A percentile compares a stretch with the other conserved stretches of the same genome.
Conservation (phyloP, 495 filamentous ascomycete genomes). For the Talaromyces thailandensis region DNA sequence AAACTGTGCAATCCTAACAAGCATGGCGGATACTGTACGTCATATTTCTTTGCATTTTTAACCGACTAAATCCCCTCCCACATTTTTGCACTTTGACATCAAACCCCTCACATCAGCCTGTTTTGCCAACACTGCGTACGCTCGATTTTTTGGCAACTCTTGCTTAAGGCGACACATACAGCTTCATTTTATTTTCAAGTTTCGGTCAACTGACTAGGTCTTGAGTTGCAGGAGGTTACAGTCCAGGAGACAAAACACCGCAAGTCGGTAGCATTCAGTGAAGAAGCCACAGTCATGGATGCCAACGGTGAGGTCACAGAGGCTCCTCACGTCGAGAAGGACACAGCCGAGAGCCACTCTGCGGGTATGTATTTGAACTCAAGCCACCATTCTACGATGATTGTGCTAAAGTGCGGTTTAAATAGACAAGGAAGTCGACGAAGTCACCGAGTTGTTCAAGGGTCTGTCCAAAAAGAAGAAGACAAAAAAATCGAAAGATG, state of each 20-base stretch:
- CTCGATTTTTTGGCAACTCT: neutral
- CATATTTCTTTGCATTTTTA: conserved; percentile 24
- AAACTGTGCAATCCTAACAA: neutral
- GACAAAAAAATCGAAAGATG: conserved; percentile 53
- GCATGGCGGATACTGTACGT: conserved; percentile 46
- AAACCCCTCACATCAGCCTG: neutral
- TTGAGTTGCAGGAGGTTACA: conserved; percentile 21
- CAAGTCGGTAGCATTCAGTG: conserved; percentile 87
- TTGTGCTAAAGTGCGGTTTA: neutral
- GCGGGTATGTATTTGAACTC: conserved; percentile 36
- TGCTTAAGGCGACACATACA: neutral
- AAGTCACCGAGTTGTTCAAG: conserved; percentile 67
- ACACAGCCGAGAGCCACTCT: conserved; percentile 60
- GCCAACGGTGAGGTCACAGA: conserved; percentile 75
- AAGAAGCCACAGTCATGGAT: conserved; percentile 74
- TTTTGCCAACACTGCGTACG: neutral
- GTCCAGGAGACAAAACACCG: conserved; percentile 43
- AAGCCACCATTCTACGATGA: too few relatives aligned
- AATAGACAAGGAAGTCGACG: conserved; percentile 57
- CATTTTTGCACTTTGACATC: conserved; percentile 19
- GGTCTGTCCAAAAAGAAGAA: conserved; percentile 86
- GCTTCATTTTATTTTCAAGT: neutral
- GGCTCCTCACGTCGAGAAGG: conserved; percentile 53
- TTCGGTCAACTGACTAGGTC: neutral
- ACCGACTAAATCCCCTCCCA: conserved; percentile 28